These are phyloP conservation scores for Sedum album DNA, from an alignment of 164 flowering plant genomes.

Conservation along the genomic window DNA sequence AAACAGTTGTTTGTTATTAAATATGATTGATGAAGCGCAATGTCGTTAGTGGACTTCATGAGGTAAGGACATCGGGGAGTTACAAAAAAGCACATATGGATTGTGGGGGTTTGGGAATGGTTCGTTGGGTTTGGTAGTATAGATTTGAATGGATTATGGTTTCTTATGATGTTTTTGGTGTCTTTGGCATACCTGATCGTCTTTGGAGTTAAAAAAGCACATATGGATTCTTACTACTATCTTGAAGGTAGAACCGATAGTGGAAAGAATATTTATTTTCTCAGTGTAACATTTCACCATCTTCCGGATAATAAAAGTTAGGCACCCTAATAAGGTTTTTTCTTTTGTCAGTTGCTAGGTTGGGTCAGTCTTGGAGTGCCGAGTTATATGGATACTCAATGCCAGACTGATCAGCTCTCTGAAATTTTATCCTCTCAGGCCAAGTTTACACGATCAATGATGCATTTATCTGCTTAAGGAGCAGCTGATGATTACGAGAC, in stretches of 20 bases:
- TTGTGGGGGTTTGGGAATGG: background rate
- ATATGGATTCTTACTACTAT: background rate
- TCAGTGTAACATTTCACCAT: background rate
- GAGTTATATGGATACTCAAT: background rate
- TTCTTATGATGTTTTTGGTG: background rate
- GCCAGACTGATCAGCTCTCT: background rate
- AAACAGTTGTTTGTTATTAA: too few species aligned
- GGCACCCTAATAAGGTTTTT: too few species aligned
- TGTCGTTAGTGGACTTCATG: too few species aligned
- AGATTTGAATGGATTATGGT: background rate
- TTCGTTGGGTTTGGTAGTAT: background rate
- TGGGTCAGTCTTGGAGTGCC: background rate
- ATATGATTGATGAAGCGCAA: too few species aligned
- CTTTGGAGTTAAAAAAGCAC: too few species aligned
- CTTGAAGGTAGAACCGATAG: background rate
- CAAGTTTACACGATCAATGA: background rate
- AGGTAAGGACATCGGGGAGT: too few species aligned
- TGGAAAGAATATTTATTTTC: background rate
- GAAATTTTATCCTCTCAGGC: background rate
- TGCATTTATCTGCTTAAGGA: constrained; percentile 31
- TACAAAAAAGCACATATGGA: too few species aligned
- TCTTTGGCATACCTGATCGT: background rate
- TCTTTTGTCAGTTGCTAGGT: background rate
- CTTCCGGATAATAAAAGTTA: too few species aligned
- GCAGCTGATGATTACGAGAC: constrained; percentile 80